These are phyloP conservation scores for Corrigiola litoralis DNA, from an alignment of 179 eudicot species.

Conservation along the genomic window DNA sequence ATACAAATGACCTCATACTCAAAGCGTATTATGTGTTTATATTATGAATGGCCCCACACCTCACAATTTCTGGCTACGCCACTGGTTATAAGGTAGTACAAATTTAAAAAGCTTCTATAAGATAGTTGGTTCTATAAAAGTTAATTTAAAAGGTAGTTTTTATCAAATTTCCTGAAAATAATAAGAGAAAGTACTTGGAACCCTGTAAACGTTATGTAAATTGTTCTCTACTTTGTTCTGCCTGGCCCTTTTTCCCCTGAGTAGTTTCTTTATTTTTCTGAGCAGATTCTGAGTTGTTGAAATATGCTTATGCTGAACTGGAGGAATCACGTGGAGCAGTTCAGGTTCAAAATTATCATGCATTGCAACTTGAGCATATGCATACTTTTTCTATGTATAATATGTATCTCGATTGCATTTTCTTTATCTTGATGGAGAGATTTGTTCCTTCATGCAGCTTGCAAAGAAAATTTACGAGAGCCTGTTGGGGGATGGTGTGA, in stretches of 20 bases:
- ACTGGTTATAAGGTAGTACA: no score
- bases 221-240: no score
- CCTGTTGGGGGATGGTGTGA: conserved; percentile 68
- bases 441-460: conserved; percentile 47
- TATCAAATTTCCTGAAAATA: no score
- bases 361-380: neutral
- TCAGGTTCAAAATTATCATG: conserved; percentile 48
- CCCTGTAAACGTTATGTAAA: no score
- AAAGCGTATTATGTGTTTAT: no score
- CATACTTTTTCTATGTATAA: neutral
- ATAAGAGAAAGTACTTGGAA: no score
- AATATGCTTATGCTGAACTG: conserved; percentile 92
- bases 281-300: conserved; percentile 81
- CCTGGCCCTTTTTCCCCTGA: neutral
- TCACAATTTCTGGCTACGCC: no score
- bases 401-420: conserved; percentile 1
- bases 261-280: neutral
- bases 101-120: no score
- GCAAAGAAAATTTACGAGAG: conserved; percentile 90
- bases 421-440: conserved; percentile 3
- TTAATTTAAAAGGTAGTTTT: no score
- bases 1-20: no score
- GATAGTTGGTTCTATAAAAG: no score
- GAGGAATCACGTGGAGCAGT: conserved; percentile 98
- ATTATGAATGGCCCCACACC: no score